Percentiles rank a stretch among this genome's conserved stretches.
These are phyloP conservation scores for Calonectria honghensis DNA, from an alignment of 2,329 filamentous ascomycete species.

Conservation along the genomic window DNA sequence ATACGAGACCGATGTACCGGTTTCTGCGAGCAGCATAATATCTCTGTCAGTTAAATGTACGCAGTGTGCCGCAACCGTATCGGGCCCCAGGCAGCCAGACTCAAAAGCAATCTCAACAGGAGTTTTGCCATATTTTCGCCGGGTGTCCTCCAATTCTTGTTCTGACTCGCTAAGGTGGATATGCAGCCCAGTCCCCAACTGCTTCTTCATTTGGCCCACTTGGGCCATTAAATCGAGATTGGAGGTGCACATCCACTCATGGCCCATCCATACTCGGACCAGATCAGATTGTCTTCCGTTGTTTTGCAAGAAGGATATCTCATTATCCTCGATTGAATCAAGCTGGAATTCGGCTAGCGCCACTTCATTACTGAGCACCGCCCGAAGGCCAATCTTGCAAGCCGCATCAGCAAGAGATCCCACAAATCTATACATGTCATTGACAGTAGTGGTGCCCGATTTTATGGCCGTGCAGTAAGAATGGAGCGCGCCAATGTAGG, in stretches of 20 bases:
- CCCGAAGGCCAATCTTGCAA: constrained; percentile 35
- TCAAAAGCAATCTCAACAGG: constrained; percentile 40
- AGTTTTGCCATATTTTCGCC: constrained; percentile 32
- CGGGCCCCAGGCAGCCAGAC: constrained; percentile 32
- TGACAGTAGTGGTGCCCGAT: constrained; percentile 39
- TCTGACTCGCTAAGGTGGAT: constrained; percentile 35
- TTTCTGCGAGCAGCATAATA: constrained; percentile 36
- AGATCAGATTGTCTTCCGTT: constrained; percentile 27
- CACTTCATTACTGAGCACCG: constrained; percentile 39
- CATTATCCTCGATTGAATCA: constrained; percentile 34
- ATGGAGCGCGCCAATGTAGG: constrained; percentile 35
- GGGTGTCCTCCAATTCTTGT: constrained; percentile 24
- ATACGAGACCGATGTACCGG: constrained; percentile 38
- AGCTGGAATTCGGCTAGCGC: constrained; percentile 36
- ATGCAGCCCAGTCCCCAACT: constrained; percentile 34
- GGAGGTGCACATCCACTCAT: constrained; percentile 43
- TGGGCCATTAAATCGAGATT: constrained; percentile 39
- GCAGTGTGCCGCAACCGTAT: constrained; percentile 38
- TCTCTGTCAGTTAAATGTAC: constrained; percentile 39
- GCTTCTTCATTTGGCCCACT: constrained; percentile 38
- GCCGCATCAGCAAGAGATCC: constrained; percentile 38
- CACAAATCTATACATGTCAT: constrained; percentile 42
- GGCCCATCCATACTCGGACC: constrained; percentile 40
- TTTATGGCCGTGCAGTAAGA: constrained; percentile 41
- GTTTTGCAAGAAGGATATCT: constrained; percentile 26